These are phyloP conservation scores for Exophiala mesophila DNA, from an alignment of 2,329 filamentous ascomycete genomes.

Conservation along the genomic window DNA sequence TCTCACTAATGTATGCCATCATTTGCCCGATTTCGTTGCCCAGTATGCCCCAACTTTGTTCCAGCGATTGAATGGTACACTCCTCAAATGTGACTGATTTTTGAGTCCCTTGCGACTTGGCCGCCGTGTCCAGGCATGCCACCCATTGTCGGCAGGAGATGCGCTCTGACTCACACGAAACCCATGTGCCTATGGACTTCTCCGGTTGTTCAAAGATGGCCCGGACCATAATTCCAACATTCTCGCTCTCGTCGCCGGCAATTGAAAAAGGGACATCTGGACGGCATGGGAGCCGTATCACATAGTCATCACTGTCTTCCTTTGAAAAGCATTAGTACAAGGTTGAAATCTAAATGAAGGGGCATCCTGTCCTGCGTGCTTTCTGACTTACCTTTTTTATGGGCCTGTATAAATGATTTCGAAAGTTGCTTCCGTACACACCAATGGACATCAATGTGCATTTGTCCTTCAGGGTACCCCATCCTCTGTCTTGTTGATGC, in stretches of 20 bases:
- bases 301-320: background rate
- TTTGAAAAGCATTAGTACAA: background rate
- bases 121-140: constrained; percentile 1
- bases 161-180: constrained; percentile 3
- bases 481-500: background rate
- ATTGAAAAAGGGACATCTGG: constrained; percentile 4
- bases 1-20: constrained; percentile 5
- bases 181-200: background rate
- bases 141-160: constrained; percentile 6
- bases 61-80: constrained; percentile 3
- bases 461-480: background rate
- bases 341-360: background rate
- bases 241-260: constrained; percentile 1
- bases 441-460: constrained; percentile 2
- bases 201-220: constrained; percentile 2
- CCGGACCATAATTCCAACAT: constrained; percentile 2
- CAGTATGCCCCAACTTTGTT: constrained; percentile 2
- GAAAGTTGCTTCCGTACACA: constrained; percentile 1
- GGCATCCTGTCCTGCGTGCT: too few species aligned
- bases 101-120: constrained; percentile 1
- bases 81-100: constrained; percentile 2
- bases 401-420: constrained; percentile 1
- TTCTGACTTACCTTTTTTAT: background rate
- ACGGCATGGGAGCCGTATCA: background rate
- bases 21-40: constrained; percentile 5